These are phyloP conservation scores for Monosiga brevicollis DNA, from an alignment of 78 protist genomes.

Conservation along the genomic window DNA sequence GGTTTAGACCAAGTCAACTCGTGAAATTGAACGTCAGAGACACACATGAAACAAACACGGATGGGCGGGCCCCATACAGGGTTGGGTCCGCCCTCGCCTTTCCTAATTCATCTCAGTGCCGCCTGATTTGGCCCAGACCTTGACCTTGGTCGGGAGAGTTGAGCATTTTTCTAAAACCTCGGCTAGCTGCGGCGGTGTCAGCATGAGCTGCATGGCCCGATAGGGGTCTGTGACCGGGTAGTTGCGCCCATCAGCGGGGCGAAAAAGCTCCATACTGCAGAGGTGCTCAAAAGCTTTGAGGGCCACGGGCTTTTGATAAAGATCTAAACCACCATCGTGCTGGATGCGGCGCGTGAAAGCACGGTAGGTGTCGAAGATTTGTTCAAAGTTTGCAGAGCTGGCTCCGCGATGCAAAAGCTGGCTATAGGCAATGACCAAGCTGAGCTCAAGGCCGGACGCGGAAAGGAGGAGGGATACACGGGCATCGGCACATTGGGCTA, in stretches of 20 bases:
- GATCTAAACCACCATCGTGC: neutral
- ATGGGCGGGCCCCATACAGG: too few species aligned
- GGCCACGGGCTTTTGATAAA: neutral
- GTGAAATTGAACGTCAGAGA: too few species aligned
- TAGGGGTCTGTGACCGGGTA: neutral
- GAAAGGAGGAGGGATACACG: neutral
- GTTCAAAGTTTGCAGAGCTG: neutral
- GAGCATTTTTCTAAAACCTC: neutral
- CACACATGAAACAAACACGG: too few species aligned
- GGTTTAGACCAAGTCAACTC: too few species aligned
- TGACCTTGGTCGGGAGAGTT: neutral
- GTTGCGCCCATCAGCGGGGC: neutral
- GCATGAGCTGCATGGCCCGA: neutral
- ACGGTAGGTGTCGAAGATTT: neutral
- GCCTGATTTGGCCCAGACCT: neutral
- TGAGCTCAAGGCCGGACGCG: neutral
- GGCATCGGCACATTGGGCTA: neutral
- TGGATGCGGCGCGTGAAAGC: neutral
- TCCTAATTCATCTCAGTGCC: neutral
- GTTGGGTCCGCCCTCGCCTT: too few species aligned
- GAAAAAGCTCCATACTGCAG: neutral
- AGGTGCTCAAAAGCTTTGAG: constrained; percentile 6
- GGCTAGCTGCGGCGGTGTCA: neutral
- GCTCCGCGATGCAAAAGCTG: neutral
- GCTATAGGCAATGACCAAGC: neutral